These are phyloP conservation scores for Onygena corvina DNA, from an alignment of 2,329 filamentous ascomycete genomes.

Conservation along the genomic window DNA sequence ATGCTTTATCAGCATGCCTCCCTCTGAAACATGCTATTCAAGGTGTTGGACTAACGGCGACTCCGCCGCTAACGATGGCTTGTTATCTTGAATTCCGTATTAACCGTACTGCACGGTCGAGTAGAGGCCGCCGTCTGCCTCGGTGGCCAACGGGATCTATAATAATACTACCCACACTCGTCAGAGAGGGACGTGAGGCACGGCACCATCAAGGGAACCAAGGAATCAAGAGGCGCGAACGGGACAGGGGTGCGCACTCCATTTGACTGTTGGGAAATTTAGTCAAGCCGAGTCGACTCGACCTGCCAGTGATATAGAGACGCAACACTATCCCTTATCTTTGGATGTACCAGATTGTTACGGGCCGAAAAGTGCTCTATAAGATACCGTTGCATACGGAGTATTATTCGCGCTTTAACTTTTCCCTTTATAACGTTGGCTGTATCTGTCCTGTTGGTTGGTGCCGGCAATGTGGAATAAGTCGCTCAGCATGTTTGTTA, in stretches of 20 bases:
- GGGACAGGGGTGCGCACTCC: not conserved
- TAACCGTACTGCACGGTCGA: conserved; percentile 3
- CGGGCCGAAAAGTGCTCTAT: too few relatives aligned
- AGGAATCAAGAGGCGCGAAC: not conserved
- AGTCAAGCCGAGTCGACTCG: too few relatives aligned
- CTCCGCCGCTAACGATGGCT: conserved; percentile 1
- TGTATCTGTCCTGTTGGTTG: not conserved
- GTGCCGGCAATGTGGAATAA: not conserved
- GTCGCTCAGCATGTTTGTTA: not conserved
- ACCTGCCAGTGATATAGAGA: too few relatives aligned
- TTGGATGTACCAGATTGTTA: too few relatives aligned
- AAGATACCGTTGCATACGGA: too few relatives aligned
- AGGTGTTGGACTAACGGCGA: not conserved
- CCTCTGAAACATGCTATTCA: not conserved
- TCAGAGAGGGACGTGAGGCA: conserved; percentile 2
- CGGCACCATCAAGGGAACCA: conserved; percentile 1
- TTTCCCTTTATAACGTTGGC: not conserved
- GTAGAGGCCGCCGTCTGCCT: not conserved
- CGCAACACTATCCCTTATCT: not conserved
- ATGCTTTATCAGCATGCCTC: not conserved
- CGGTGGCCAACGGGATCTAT: not conserved
- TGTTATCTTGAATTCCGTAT: not conserved
- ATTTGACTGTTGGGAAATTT: not conserved
- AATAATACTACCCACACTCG: conserved; percentile 3
- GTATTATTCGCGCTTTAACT: too few relatives aligned